These are phyloP conservation scores for Paulinella micropora DNA, from an alignment of 78 protist species.

Conservation along the genomic window DNA sequence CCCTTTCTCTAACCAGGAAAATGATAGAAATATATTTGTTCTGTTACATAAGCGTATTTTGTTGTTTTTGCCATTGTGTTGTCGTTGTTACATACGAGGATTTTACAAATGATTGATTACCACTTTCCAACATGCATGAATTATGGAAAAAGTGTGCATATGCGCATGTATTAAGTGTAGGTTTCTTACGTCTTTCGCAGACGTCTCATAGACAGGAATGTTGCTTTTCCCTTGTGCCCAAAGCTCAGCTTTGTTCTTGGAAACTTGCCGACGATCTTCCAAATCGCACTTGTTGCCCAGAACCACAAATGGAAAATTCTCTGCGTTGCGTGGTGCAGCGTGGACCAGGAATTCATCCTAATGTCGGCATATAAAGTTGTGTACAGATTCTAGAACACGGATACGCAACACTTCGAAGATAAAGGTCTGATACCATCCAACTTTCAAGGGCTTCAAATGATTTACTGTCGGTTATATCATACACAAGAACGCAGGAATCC, in stretches of 20 bases:
- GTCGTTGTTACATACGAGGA: no score
- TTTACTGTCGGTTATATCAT: slow-evolving; percentile 81
- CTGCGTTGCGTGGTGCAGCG: neutral
- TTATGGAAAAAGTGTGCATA: no score
- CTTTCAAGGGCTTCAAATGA: slow-evolving; percentile 82
- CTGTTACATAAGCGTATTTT: no score
- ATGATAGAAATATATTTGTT: no score
- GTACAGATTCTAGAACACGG: no score
- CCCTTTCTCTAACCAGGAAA: no score
- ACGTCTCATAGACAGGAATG: slow-evolving; percentile 93
- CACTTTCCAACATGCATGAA: no score
- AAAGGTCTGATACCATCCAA: slow-evolving; percentile 96
- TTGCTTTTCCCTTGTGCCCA: slow-evolving; percentile 81
- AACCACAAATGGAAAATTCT: slow-evolving; percentile 71
- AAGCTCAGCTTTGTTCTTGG: slow-evolving; percentile 68
- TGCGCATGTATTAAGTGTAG: no score
- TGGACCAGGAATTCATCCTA: neutral
- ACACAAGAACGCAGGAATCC: slow-evolving; percentile 86
- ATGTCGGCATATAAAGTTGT: no score
- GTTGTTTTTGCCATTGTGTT: no score
- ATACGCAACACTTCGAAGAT: no score
- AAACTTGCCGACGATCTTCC: slow-evolving; percentile 29
- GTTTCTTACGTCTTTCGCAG: slow-evolving; percentile 96
- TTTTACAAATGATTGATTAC: no score
- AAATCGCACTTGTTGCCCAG: slow-evolving; percentile 94